Evolutionary conservation across 139 green algal species (phyloP).

Genomic region (Coelastrella sp.): DNA sequence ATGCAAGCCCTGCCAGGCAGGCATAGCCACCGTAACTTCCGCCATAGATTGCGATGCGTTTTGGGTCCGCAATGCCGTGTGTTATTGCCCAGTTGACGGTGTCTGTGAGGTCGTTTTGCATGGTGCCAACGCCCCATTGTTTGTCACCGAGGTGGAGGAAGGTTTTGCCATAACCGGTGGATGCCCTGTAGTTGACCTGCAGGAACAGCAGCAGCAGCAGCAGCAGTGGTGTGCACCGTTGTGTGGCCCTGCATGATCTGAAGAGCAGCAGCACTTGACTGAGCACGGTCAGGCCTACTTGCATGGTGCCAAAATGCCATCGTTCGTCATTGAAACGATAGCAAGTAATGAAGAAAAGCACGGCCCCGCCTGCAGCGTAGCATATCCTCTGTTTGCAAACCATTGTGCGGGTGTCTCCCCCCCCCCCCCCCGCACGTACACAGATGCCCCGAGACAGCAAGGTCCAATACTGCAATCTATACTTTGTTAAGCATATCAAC

Average conservation of each 20-base stretch:
- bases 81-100: constrained; percentile 17
- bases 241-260: not conserved
- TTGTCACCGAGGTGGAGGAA: constrained; percentile 33
- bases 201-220: not conserved
- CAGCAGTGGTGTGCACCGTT: not conserved
- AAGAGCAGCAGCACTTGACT: too few relatives aligned
- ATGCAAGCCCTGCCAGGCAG: constrained; percentile 21
- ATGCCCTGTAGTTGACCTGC: constrained; percentile 40
- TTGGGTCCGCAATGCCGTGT: constrained; percentile 15
- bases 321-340: too few relatives aligned
- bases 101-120: constrained; percentile 42
- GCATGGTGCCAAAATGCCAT: too few relatives aligned
- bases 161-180: constrained; percentile 12
- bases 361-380: too few relatives aligned
- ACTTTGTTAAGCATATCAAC: too few relatives aligned
- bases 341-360: too few relatives aligned
- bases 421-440: too few relatives aligned
- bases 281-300: too few relatives aligned
- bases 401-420: too few relatives aligned
- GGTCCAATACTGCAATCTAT: too few relatives aligned
- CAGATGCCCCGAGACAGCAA: too few relatives aligned
- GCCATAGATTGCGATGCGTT: constrained; percentile 1
- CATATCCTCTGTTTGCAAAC: too few relatives aligned
- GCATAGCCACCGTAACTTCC: constrained; percentile 14
- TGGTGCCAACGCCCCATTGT: constrained; percentile 22